Conservation (phyloP, 805 yeast genomes). For the Candida multigemmis region DNA sequence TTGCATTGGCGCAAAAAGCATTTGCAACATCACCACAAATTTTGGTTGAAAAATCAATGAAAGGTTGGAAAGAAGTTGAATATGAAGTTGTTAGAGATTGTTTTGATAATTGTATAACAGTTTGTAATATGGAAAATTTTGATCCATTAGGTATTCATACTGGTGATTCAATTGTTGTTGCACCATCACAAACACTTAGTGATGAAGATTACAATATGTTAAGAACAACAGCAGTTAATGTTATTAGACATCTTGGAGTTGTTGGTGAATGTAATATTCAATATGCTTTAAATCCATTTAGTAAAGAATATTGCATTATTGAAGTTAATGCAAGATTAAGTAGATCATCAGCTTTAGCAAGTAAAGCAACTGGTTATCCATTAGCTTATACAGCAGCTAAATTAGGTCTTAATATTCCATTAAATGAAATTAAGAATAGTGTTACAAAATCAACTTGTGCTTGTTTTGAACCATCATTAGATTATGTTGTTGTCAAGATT, state of each 20-base stretch:
- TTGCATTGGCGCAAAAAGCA: slow-evolving; percentile 80
- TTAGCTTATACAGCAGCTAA: slow-evolving; percentile 98
- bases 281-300: slow-evolving; percentile 87
- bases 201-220: slow-evolving; percentile 98
- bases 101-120: slow-evolving; percentile 95
- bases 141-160: slow-evolving; percentile 98
- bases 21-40: slow-evolving; percentile 96
- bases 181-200: slow-evolving; percentile 94
- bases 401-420: slow-evolving; percentile 85
- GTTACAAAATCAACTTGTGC: slow-evolving; percentile 95
- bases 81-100: slow-evolving; percentile 97
- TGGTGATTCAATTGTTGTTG: slow-evolving; percentile 98
- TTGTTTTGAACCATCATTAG: slow-evolving; percentile 93
- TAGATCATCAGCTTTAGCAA: slow-evolving; percentile 95
- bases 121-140: slow-evolving; percentile 98
- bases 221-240: slow-evolving; percentile 94
- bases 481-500: slow-evolving; percentile 92
- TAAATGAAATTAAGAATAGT: slow-evolving; percentile 87
- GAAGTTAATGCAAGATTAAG: slow-evolving; percentile 97
- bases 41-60: slow-evolving; percentile 89
- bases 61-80: slow-evolving; percentile 99
- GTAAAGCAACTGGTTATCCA: slow-evolving; percentile 98
- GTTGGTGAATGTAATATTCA: slow-evolving; percentile 99
- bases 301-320: slow-evolving; percentile 90
- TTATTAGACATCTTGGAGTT: slow-evolving; percentile 95